Base-by-base conservation (phyloP, 75 land plant genomes). In the Pinus albicaulis region DNA sequence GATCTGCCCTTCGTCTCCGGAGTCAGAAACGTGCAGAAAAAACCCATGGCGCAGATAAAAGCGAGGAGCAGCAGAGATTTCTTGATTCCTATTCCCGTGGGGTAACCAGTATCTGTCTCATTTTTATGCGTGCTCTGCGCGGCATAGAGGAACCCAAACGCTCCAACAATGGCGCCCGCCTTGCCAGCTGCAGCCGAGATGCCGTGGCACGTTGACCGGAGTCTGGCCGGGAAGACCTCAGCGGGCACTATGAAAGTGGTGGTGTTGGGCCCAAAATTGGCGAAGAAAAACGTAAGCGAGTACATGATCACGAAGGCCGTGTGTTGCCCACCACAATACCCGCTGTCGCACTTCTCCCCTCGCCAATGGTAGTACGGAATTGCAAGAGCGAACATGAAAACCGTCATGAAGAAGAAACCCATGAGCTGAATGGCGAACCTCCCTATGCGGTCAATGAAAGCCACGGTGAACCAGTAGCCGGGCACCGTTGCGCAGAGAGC, bases 391-490 rank as follows among this genome's bases (percentile, higher is more conserved):
- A 85, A 78, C 48, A 44, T 44, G 48, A 44, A 44, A 44, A 44
- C 48, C 8, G 48, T 44, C 86, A 85, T 82, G 81, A 85, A 85
- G 44, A 80, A 38, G 74, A 83, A 83, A 20, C 84, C 82, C 62
- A 80, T 82, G 31, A 12, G 75, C 55, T 79, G 83, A 72, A 82
- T 80, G 22, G 41, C 23, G 36, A 57, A 65, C 10, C 85, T 28
- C 23, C 84, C 84, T n/a, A 81, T 60, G 22, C 23, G 17, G 75
- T 81, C 85, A 16, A 84, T 73, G 76, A 77, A 28, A 23, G 70
- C 69, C 22, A 88, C 89, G 8, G 90, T 89, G 81, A 84, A 86
- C 91, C 91, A 87, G 82, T 89, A 89, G 25, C 91, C 90, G 0
- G 91, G 90, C 7, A 89, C 87, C 0, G 90, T 88, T 71, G 88